phyloP scores from a whole-genome alignment of 768 basidiomycete species.

The Tricholoma sp. region DNA sequence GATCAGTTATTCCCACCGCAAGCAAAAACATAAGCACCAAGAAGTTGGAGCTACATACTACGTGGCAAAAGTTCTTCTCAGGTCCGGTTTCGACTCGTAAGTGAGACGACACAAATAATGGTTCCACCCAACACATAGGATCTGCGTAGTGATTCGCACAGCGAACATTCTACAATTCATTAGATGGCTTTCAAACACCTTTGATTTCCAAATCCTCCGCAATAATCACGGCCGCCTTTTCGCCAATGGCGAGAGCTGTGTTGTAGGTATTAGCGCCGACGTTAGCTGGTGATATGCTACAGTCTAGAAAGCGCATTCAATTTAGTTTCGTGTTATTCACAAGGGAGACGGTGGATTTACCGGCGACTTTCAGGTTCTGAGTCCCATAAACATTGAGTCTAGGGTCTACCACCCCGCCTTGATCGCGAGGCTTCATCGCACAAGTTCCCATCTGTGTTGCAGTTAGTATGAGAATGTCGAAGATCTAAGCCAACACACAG shows the following conservation, averaged over 20 bases:
- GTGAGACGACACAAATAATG: too few species aligned
- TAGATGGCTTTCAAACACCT: not conserved
- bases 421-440: conserved; percentile 56
- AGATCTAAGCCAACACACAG: conserved; percentile 22
- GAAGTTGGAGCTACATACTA: too few species aligned
- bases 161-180: too few species aligned
- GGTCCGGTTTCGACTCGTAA: too few species aligned
- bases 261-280: conserved; percentile 38
- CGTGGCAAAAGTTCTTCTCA: too few species aligned
- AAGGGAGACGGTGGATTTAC: conserved; percentile 13
- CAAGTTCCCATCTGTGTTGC: conserved; percentile 56
- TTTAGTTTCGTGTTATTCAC: not conserved
- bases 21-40: too few species aligned
- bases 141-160: too few species aligned
- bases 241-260: conserved; percentile 44
- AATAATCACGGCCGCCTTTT: conserved; percentile 58
- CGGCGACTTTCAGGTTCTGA: conserved; percentile 53
- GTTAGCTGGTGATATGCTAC: conserved; percentile 35
- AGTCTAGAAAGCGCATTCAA: conserved; percentile 19
- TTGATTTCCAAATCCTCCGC: conserved; percentile 41
- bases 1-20: too few species aligned
- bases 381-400: conserved; percentile 61
- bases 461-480: not conserved
- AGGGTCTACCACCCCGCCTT: conserved; percentile 58
- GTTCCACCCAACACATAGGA: too few species aligned